These are phyloP conservation scores for Polyporus arcularius DNA, from an alignment of 768 basidiomycete genomes.

Conservation along the genomic window DNA sequence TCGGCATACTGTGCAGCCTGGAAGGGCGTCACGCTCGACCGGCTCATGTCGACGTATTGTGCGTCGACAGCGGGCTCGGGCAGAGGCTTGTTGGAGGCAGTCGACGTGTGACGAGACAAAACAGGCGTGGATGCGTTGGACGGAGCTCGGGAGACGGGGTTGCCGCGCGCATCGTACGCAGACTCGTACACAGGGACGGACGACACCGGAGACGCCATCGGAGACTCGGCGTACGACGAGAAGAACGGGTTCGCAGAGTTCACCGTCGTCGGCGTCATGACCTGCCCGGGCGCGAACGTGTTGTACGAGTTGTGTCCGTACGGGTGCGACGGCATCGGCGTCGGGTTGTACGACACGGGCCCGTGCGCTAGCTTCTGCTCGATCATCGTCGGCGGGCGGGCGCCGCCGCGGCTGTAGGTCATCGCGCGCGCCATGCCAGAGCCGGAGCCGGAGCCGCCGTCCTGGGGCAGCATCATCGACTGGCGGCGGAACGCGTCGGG, in stretches of 20 bases:
- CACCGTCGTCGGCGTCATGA: constrained; percentile 22
- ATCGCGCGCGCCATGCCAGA: constrained; percentile 37
- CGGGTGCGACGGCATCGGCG: background rate
- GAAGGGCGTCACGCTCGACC: constrained; percentile 73
- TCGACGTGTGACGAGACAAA: constrained; percentile 25
- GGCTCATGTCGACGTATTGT: constrained; percentile 64
- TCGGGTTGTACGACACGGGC: constrained; percentile 9
- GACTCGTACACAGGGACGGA: constrained; percentile 27
- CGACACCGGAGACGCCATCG: constrained; percentile 35
- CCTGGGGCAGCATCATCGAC: constrained; percentile 61
- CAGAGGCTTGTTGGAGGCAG: constrained; percentile 25
- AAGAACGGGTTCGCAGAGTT: constrained; percentile 42
- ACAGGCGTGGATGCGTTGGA: constrained; percentile 15
- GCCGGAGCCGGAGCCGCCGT: constrained; percentile 26
- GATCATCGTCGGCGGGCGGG: constrained; percentile 62
- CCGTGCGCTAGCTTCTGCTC: constrained; percentile 41
- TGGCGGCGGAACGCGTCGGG: constrained; percentile 60
- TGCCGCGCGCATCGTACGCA: constrained; percentile 31
- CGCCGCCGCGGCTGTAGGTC: constrained; percentile 29
- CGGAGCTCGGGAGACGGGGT: constrained; percentile 23
- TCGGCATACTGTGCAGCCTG: constrained; percentile 77
- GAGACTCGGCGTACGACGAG: constrained; percentile 40
- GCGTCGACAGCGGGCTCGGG: constrained; percentile 23
- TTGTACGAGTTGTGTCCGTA: constrained; percentile 13
- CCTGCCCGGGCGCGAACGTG: constrained; percentile 40